Percentiles rank a stretch among this genome's conserved stretches.
Conservation (phyloP, 148 eudicot species). For the Silene uniflora region DNA sequence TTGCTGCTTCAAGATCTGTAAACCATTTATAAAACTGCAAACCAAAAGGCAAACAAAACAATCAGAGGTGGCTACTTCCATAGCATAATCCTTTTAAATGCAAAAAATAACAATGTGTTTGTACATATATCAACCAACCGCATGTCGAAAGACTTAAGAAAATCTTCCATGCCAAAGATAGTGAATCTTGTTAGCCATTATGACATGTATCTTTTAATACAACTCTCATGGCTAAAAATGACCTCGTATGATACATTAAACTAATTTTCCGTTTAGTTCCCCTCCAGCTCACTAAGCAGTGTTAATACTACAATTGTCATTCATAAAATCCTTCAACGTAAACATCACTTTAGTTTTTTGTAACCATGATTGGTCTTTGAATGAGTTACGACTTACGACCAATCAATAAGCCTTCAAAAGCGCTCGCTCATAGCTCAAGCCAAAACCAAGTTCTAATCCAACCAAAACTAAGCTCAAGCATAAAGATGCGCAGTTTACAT, state of each 20-base stretch:
- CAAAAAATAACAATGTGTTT: not conserved
- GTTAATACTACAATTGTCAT: not conserved
- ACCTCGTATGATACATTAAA: conserved; percentile 4
- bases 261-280: not conserved
- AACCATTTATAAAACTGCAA: conserved; percentile 98
- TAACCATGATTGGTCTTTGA: too few species aligned
- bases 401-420: not conserved
- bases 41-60: conserved; percentile 19
- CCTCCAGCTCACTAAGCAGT: not conserved
- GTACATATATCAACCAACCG: conserved; percentile 4
- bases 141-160: not conserved
- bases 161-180: not conserved
- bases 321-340: not conserved
- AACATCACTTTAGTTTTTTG: too few species aligned
- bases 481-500: not conserved
- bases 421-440: not conserved
- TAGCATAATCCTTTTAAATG: not conserved
- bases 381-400: too few species aligned
- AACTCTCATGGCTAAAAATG: not conserved
- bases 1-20: conserved; percentile 90
- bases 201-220: too few species aligned
- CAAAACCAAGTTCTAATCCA: not conserved
- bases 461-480: not conserved
- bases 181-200: not conserved
- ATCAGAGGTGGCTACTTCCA: conserved; percentile 9